These are phyloP conservation scores for Candida sp. DNA, from an alignment of 1,139 yeast species.

Conservation along the genomic window DNA sequence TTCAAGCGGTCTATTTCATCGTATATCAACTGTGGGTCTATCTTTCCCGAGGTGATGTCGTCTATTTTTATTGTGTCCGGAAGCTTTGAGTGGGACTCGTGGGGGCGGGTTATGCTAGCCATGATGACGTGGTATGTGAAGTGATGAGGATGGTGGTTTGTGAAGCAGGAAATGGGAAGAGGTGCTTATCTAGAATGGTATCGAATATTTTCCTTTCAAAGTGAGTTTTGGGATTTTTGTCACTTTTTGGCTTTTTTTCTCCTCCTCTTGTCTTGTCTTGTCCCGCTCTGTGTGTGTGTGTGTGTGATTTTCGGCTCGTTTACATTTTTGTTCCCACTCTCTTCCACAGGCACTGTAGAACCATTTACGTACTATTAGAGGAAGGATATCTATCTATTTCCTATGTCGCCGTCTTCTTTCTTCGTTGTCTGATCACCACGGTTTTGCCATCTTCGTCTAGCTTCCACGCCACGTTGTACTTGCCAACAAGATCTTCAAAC, in stretches of 20 bases:
- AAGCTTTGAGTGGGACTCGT: slow-evolving; percentile 19
- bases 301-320: too few species aligned
- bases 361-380: neutral
- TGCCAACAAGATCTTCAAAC: slow-evolving; percentile 21
- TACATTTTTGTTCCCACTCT: too few species aligned
- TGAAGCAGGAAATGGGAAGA: neutral
- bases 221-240: neutral
- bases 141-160: neutral
- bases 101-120: neutral
- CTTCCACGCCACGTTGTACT: slow-evolving; percentile 31
- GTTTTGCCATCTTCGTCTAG: slow-evolving; percentile 19
- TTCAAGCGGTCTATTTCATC: slow-evolving; percentile 46
- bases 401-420: slow-evolving; percentile 11
- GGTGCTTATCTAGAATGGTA: neutral
- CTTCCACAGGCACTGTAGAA: too few species aligned
- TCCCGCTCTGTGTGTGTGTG: too few species aligned
- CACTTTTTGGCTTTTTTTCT: neutral
- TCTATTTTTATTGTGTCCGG: slow-evolving; percentile 49
- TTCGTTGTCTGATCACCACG: slow-evolving; percentile 26
- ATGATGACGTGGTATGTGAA: neutral
- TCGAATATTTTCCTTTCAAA: neutral
- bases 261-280: too few species aligned
- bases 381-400: neutral
- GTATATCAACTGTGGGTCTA: slow-evolving; percentile 41
- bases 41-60: slow-evolving; percentile 48